Conservation (phyloP, 1,284 basidiomycete species). For the Pterula multifida region DNA sequence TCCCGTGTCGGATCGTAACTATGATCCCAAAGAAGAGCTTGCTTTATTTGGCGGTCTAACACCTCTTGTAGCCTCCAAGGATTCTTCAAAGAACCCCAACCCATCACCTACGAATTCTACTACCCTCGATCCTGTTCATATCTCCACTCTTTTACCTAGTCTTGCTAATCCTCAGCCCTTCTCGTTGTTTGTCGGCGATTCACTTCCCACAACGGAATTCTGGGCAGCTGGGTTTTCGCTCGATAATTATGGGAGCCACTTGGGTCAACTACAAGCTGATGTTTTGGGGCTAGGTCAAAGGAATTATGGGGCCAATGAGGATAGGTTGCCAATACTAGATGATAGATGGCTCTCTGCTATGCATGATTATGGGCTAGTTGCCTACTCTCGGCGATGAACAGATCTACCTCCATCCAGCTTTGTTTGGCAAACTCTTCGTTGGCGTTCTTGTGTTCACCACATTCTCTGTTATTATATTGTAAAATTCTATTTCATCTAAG, state of each 20-base stretch:
- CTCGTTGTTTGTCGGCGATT: background rate
- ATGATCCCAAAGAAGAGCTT: slow-evolving; percentile 1
- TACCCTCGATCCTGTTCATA: background rate
- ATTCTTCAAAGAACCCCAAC: background rate
- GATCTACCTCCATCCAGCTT: too few species aligned
- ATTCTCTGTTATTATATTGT: too few species aligned
- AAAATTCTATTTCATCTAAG: too few species aligned
- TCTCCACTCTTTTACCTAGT: too few species aligned
- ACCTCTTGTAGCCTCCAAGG: background rate
- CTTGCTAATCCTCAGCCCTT: too few species aligned
- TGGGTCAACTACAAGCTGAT: slow-evolving; percentile 3
- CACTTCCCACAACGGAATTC: background rate
- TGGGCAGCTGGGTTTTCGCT: background rate
- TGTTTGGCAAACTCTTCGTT: too few species aligned
- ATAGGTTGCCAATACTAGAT: slow-evolving; percentile 13
- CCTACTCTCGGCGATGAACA: slow-evolving; percentile 1
- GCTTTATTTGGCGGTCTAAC: background rate
- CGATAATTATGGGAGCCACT: background rate
- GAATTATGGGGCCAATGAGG: background rate
- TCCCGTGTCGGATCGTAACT: background rate
- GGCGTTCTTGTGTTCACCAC: too few species aligned
- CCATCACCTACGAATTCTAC: background rate
- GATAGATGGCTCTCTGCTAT: slow-evolving; percentile 28
- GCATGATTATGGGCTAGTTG: slow-evolving; percentile 20
- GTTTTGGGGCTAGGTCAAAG: slow-evolving; percentile 13